Conservation (phyloP, 2,329 filamentous ascomycete species). For the Penicillium italicum region DNA sequence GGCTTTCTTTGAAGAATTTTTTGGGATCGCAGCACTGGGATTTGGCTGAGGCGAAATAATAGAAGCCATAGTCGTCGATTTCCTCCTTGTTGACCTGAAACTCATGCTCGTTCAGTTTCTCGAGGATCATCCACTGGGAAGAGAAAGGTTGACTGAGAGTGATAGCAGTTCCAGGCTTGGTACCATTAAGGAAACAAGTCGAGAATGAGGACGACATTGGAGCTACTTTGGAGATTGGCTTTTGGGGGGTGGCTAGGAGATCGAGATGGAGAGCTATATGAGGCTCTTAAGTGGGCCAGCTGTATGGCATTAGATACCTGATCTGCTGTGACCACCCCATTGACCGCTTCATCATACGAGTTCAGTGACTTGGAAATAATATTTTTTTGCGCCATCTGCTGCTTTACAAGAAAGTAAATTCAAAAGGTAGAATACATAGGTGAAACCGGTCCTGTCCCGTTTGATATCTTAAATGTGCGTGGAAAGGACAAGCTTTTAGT, state of each 20-base stretch:
- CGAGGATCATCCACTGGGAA: neutral
- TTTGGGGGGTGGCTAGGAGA: too few relatives aligned
- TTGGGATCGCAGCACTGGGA: neutral
- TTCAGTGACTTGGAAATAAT: neutral
- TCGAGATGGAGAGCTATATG: too few relatives aligned
- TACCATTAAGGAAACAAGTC: neutral
- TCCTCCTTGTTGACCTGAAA: neutral
- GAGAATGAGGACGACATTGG: neutral
- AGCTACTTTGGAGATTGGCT: too few relatives aligned
- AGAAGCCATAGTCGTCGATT: neutral
- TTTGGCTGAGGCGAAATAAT: neutral
- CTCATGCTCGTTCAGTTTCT: neutral
- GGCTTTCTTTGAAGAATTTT: neutral
- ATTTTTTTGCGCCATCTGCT: neutral
- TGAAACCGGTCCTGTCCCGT: slow-evolving; percentile 17
- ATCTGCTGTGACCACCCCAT: too few relatives aligned
- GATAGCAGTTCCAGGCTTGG: neutral
- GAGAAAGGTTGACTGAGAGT: neutral
- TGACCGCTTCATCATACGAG: too few relatives aligned
- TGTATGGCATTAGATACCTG: too few relatives aligned
- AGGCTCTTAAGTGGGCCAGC: too few relatives aligned
- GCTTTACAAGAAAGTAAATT: slow-evolving; percentile 16
- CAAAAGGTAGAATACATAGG: slow-evolving; percentile 23
- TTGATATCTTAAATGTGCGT: slow-evolving; percentile 13
- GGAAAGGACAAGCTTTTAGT: slow-evolving; percentile 15